Evolutionary conservation across 164 flowering plant species (phyloP).

Genomic region (Annona cherimola): DNA sequence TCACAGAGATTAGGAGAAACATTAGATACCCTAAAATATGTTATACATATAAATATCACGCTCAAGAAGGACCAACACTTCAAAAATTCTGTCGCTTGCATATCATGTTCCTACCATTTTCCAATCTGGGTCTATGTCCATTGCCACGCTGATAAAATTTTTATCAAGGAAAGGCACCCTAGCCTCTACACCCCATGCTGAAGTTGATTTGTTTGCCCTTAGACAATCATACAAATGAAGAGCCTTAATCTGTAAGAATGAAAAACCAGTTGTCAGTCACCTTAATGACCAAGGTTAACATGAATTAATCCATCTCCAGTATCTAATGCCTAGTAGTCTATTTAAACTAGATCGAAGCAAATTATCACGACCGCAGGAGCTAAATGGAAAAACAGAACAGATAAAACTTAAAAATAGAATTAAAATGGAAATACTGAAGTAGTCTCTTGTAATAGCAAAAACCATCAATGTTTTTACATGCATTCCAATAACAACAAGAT

Average conservation of each 20-base stretch:
- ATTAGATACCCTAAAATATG: neutral
- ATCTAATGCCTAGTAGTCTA: neutral
- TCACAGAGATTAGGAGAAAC: neutral
- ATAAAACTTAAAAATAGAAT: neutral
- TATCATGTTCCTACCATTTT: constrained; percentile 54
- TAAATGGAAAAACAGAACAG: neutral
- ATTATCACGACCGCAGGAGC: neutral
- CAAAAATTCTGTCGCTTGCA: too few species aligned
- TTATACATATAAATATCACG: neutral
- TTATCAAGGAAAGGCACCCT: constrained; percentile 97
- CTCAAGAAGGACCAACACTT: neutral
- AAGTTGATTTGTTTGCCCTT: constrained; percentile 95
- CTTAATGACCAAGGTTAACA: neutral
- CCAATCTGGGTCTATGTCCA: constrained; percentile 97
- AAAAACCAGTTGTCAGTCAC: constrained; percentile 15
- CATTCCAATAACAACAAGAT: neutral
- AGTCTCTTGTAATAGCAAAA: neutral
- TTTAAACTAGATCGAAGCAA: neutral
- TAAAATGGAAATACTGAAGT: neutral
- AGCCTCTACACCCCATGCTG: constrained; percentile 99
- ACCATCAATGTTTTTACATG: neutral
- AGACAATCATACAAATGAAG: constrained; percentile 65
- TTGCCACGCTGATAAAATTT: constrained; percentile 68
- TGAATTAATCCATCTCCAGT: neutral
- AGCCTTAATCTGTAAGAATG: constrained; percentile 63